phyloP scores from a whole-genome alignment of 192 early-diverging fungal genomes.

The Coemansia sp. region DNA sequence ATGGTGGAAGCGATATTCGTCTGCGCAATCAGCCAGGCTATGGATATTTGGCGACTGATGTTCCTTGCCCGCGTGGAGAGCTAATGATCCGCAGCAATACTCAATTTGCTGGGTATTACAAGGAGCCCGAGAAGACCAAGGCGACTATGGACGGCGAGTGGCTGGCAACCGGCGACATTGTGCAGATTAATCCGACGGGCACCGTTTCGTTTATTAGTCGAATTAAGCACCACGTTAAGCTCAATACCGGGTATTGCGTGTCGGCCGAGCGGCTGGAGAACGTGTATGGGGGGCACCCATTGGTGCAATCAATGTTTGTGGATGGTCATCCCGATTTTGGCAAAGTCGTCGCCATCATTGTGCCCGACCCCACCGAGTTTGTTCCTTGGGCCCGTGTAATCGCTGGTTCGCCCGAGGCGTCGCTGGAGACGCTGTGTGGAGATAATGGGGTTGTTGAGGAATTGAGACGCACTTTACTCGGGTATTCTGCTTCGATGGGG shows the following conservation, averaged over 20 bases:
- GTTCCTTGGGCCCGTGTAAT: slow-evolving; percentile 58
- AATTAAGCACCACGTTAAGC: slow-evolving; percentile 72
- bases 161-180: slow-evolving; percentile 81
- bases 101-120: slow-evolving; percentile 74
- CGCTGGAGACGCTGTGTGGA: slow-evolving; percentile 55
- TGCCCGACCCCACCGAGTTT: slow-evolving; percentile 67
- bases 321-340: slow-evolving; percentile 80
- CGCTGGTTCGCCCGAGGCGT: slow-evolving; percentile 17
- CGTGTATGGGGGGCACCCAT: slow-evolving; percentile 60
- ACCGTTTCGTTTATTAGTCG: slow-evolving; percentile 69
- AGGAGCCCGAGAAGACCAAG: slow-evolving; percentile 66
- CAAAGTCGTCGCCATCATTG: slow-evolving; percentile 78
- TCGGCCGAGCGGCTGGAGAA: slow-evolving; percentile 84
- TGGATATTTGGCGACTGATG: slow-evolving; percentile 71
- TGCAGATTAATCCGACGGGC: slow-evolving; percentile 59
- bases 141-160: slow-evolving; percentile 73
- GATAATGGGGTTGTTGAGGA: slow-evolving; percentile 52
- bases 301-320: slow-evolving; percentile 80
- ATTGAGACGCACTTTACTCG: slow-evolving; percentile 57
- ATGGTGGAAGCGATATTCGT: slow-evolving; percentile 68
- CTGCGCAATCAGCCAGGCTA: slow-evolving; percentile 80
- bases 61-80: slow-evolving; percentile 76
- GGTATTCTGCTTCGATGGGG: slow-evolving; percentile 56
- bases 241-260: slow-evolving; percentile 80
- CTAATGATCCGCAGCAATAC: slow-evolving; percentile 72